phyloP scores from a whole-genome alignment of 352 stramenopile genomes.

The Blastocystis sp. region DNA sequence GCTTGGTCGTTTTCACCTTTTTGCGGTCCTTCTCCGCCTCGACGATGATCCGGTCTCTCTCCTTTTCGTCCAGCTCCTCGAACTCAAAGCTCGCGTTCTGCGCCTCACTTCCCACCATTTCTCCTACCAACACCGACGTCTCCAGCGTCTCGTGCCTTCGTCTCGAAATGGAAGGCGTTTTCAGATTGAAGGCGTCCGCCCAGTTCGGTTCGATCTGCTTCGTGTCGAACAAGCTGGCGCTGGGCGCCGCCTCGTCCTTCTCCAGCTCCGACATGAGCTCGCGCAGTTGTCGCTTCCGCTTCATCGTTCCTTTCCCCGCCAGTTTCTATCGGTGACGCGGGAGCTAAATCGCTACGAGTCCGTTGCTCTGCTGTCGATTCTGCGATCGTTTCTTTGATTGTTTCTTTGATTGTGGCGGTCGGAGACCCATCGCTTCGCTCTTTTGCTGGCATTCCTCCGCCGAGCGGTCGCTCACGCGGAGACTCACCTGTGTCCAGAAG shows the following conservation, averaged over 20 bases:
- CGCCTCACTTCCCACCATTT: neutral
- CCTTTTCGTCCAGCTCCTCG: conserved; percentile 21
- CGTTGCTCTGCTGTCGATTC: neutral
- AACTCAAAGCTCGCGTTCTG: neutral
- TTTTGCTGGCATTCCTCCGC: neutral
- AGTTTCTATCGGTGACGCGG: neutral
- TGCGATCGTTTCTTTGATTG: neutral
- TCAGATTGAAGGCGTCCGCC: conserved; percentile 21
- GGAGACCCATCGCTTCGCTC: neutral
- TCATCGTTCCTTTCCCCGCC: conserved; percentile 24
- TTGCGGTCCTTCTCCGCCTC: neutral
- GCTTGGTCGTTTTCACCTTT: neutral
- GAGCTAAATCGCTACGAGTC: neutral
- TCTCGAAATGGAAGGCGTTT: conserved; percentile 42
- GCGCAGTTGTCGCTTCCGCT: conserved; percentile 3
- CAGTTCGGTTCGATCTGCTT: conserved; percentile 2
- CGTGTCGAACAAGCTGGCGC: neutral
- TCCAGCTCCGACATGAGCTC: neutral
- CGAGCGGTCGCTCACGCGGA: neutral
- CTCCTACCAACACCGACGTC: neutral
- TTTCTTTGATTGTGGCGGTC: neutral
- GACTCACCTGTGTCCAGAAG: neutral
- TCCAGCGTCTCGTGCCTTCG: neutral
- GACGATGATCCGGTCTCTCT: conserved; percentile 39
- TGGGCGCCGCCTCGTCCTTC: neutral